Base-by-base conservation (phyloP, 2,329 filamentous ascomycete genomes). In the Xylaria sp. region DNA sequence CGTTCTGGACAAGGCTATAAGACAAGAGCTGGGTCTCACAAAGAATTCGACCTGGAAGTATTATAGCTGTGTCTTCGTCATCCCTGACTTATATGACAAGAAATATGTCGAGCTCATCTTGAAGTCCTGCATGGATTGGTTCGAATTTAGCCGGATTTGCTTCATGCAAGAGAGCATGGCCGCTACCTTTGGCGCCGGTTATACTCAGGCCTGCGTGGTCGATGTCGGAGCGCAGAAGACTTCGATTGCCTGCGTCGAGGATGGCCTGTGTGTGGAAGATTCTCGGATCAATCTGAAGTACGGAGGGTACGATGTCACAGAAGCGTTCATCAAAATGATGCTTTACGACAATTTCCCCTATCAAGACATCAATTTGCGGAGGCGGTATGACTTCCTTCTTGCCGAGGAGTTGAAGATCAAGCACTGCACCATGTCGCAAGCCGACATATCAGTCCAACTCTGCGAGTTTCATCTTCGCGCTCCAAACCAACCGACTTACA, bases 221-320 rank as follows among this genome's bases (percentile, higher is more conserved):
- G 94, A 99, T 72, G 89, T 99, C 59, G 94, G 94, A 10, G 93
- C 94, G 0, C 92, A 97, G 72, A 99, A 99, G 80, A 97, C 94
- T 1, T 96, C 94, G 0, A 89, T 99, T 37, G 93, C 92, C 63
- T 99, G 94, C 67, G 92, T 99, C 9, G 94, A 99, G 69, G 94
- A 99, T 73, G 94, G 94, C 1, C 89, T 99, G 75, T 92, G 91
- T 70, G 83, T 96, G 30, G 94, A 97, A 65, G 93, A 97, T 71
- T 99, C 94, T 13, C 86, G 94, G 13, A 85, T 99, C 71, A 97
- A 97, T 72, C 78, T 99, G 65, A 97, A 99, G 73, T 96, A 89
- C 69, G 94, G 94, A 54, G 94, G 94, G 1, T 87, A 83, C 68
- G 94, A 99, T 73, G 89, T 97, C 44, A 97, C 94, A 0, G 91